Base-by-base conservation (phyloP, 2,329 filamentous ascomycete species). In the Rutstroemia sp. region DNA sequence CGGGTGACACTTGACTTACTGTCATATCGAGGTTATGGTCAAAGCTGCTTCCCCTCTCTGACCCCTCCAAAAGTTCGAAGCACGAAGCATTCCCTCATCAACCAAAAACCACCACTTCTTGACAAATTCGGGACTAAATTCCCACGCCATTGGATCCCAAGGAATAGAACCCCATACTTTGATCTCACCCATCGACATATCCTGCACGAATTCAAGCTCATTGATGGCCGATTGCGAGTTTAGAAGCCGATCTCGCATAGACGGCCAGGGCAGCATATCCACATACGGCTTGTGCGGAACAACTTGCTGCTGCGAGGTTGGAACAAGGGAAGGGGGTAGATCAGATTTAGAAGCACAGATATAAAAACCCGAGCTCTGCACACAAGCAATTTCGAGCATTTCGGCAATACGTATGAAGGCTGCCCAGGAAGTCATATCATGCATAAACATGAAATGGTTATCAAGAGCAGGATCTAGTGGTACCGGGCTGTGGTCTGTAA, bases 111-210 rank as follows among this genome's bases (percentile, higher is more conserved):
- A 66, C 68, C 67, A 70, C 51, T 63, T 58, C 39, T 34, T 56
- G 48, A 62, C 61, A 59, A 68, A 69, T 5, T 60, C 44, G 23
- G 63, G 60, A 7, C 60, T 63, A 17, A 69, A 51, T 50, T 70
- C 68, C 68, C 68, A 69, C 0, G 63, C 64, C 5, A 57, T 56
- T 9, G 64, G 62, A 60, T 69, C 66, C 64, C 65, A 68, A 30
- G 67, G 65, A 6, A 48, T 59, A 21, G 63, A 59, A 4, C 63
- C 64, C 66, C 67, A 68, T 17, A 69, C 63, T 50, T 64, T 63
- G 27, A 69, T 58, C 16, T 64, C 61, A 7, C 45, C 45, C 49
- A 48, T 58, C 27, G 38, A 23, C 57, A 61, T 58, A 51, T 64
- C 58, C n/a, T 38, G 21, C 9, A 56, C 16, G 44, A 62, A 61